Evolutionary conservation across 805 yeast species (phyloP).

Genomic region (Monosporozyma aerobia): DNA sequence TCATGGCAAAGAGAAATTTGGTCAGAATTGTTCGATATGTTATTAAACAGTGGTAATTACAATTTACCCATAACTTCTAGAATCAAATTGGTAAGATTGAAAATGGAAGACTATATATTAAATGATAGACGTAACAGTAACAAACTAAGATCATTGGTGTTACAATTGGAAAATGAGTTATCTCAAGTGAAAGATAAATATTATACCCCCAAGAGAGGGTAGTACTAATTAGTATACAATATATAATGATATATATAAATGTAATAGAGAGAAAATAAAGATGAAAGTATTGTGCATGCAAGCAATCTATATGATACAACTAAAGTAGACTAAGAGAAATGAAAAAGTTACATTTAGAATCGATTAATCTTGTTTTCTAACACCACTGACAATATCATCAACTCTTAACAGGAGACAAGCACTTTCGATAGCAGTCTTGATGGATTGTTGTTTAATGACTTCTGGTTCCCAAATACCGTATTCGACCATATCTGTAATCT

Average conservation of each 20-base stretch:
- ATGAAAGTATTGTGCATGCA: neutral
- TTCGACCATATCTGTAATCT: conserved; percentile 87
- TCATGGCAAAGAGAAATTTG: conserved; percentile 73
- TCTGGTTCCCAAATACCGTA: conserved; percentile 99
- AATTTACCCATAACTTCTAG: conserved; percentile 35
- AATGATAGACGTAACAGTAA: conserved; percentile 9
- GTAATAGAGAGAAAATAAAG: neutral
- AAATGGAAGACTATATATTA: conserved; percentile 11
- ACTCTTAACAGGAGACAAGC: conserved; percentile 91
- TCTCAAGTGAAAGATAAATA: conserved; percentile 7
- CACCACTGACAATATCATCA: conserved; percentile 96
- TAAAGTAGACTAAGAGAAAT: neutral
- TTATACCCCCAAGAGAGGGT: neutral
- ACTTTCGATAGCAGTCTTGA: conserved; percentile 96
- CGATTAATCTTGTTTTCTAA: conserved; percentile 43
- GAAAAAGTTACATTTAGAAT: neutral
- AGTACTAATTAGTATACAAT: neutral
- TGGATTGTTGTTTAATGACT: conserved; percentile 91
- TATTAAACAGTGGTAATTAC: conserved; percentile 47
- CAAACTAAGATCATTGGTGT: conserved; percentile 28
- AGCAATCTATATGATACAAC: neutral
- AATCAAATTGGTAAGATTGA: conserved; percentile 15
- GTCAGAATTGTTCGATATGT: conserved; percentile 51
- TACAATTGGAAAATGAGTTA: conserved; percentile 31
- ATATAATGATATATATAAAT: neutral